phyloP scores from a whole-genome alignment of 441 rosid species.

The Eutrema salsugineum region DNA sequence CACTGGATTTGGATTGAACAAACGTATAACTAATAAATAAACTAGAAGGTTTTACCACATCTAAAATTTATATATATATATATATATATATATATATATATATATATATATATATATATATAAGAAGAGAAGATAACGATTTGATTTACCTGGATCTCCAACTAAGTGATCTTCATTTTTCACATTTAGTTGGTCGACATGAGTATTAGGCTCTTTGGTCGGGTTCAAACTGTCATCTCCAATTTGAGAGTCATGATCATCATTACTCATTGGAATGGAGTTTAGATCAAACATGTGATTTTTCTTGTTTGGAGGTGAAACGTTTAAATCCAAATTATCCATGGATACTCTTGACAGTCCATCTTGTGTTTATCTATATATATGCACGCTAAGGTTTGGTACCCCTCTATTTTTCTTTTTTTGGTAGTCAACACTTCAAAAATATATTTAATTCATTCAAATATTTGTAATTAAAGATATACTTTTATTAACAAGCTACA shows the following conservation, averaged over 20 bases:
- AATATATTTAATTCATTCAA: neutral
- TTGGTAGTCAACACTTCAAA: neutral
- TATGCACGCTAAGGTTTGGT: neutral
- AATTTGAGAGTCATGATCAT: neutral
- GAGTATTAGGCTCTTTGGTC: neutral
- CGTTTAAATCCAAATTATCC: neutral
- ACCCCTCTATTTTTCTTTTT: neutral
- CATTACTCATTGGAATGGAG: neutral
- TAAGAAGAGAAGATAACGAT: neutral
- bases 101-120: too few relatives aligned
- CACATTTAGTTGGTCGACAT: neutral
- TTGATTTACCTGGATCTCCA: neutral
- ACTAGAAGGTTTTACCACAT: neutral
- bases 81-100: too few relatives aligned
- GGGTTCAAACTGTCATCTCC: neutral
- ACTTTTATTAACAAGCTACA: neutral
- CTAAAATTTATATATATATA: too few relatives aligned
- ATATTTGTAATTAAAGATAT: neutral
- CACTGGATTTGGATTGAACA: neutral
- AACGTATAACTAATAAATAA: neutral
- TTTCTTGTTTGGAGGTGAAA: neutral
- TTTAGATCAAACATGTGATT: neutral
- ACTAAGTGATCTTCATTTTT: neutral
- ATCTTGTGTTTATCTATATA: neutral
- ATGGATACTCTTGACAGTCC: neutral